Evolutionary conservation across 257 asterid genomes (phyloP).

Genomic region (Ilex asprella): DNA sequence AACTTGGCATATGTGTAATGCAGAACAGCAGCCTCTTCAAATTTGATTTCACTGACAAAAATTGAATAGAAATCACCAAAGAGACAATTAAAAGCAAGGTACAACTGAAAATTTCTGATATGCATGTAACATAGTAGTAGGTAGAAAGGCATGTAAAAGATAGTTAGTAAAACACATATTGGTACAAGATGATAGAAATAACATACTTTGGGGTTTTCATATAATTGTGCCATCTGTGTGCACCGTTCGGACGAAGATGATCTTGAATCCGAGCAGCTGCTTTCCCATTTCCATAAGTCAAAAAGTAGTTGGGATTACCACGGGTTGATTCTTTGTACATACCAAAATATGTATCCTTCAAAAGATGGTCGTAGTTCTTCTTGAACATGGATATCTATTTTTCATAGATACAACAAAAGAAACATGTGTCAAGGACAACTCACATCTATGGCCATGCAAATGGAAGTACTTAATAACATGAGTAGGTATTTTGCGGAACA

Average conservation of each 20-base stretch:
- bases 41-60: constrained; percentile 47
- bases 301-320: constrained; percentile 56
- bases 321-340: constrained; percentile 45
- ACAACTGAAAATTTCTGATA: neutral
- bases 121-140: neutral
- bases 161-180: neutral
- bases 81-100: neutral
- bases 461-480: neutral
- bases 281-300: constrained; percentile 65
- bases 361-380: constrained; percentile 58
- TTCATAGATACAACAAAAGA: neutral
- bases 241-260: constrained; percentile 74
- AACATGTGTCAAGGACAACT: neutral
- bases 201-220: constrained; percentile 58
- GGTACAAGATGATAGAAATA: constrained; percentile 1
- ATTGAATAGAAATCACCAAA: constrained; percentile 5
- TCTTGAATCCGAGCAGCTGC: constrained; percentile 70
- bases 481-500: no score
- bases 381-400: constrained; percentile 64
- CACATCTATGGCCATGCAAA: neutral
- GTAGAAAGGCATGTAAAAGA: neutral
- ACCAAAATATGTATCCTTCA: constrained; percentile 39
- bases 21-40: constrained; percentile 59
- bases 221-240: constrained; percentile 76
- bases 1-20: constrained; percentile 62